phyloP scores from a whole-genome alignment of 148 eudicot genomes.

The Pouteria glomerata region DNA sequence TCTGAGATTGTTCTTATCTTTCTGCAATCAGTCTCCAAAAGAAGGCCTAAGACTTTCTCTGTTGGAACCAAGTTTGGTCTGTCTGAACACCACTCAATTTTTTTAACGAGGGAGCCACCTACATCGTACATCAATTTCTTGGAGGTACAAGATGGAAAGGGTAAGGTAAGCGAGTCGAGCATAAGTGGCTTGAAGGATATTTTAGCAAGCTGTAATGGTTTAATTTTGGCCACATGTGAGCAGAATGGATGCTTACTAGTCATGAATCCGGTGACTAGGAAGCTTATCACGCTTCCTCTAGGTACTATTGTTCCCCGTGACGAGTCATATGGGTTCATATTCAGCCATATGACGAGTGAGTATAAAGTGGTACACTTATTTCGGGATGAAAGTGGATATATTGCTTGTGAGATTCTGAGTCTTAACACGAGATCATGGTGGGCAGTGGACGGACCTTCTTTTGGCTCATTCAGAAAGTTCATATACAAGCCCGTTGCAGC shows the following conservation, averaged over 20 bases:
- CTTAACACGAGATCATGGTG: slow-evolving; percentile 28
- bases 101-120: slow-evolving; percentile 7
- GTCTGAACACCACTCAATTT: slow-evolving; percentile 16
- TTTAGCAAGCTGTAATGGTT: slow-evolving; percentile 32
- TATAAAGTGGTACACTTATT: slow-evolving; percentile 44
- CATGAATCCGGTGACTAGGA: slow-evolving; percentile 6
- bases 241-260: slow-evolving; percentile 14
- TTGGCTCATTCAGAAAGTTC: background rate
- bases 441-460: slow-evolving; percentile 32
- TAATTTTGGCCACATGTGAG: slow-evolving; percentile 24
- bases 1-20: slow-evolving; percentile 23
- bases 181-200: slow-evolving; percentile 23
- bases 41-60: slow-evolving; percentile 15
- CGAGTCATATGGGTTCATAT: slow-evolving; percentile 37
- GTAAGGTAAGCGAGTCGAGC: slow-evolving; percentile 24
- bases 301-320: slow-evolving; percentile 17
- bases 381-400: slow-evolving; percentile 14
- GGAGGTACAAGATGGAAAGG: slow-evolving; percentile 23
- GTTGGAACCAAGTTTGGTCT: slow-evolving; percentile 26
- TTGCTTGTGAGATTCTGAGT: slow-evolving; percentile 34
- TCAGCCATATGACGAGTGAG: slow-evolving; percentile 19
- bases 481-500: slow-evolving; percentile 16
- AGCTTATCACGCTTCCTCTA: slow-evolving; percentile 20
- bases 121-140: slow-evolving; percentile 21
- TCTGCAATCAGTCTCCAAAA: background rate